Base-by-base conservation (phyloP, 1,284 basidiomycete species). In the Marasmius oreades region DNA sequence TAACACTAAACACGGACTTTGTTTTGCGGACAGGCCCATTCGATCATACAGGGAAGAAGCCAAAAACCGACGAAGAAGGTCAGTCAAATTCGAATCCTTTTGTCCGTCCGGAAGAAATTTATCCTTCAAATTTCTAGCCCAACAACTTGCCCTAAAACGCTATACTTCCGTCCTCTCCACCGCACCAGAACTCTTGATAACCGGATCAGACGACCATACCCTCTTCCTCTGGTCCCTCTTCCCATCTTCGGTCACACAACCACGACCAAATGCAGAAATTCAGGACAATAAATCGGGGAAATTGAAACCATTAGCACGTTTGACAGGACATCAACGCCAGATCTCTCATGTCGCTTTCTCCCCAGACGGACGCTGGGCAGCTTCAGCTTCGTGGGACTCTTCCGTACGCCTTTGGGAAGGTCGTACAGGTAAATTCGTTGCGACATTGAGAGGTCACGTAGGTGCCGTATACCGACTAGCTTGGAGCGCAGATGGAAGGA, bases 271-370 rank as follows among this genome's bases (percentile, higher is more conserved):
- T 5, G 16, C 52, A 5, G 23, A 43, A 6, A 24, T 28, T 39
- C 26, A 23, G 8, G 11, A 36, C 8, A 37, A 34, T 2, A 69
- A 67, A 12, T 69, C 69, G 23, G 75, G 78, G 14, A 85, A 85
- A 69, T 88, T 89, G 62, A 98, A 98, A 68, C 93, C 95, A 1
- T 62, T 96, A 12, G 84, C 92, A 2, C 82, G 95, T 18, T 76
- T 99, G 12, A 96, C 93, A 0, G 96, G 96, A 0, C 96, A 99
- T 72, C 95, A 98, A 69, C 88, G 95, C 54, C 95, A 98, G 69
- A 88, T 98, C 48, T 90, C 93, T 54, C 96, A 99, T 68, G 96
- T 98, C 52, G 88, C 86, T 1, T 99, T 99, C 72, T 95, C 92
- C 34, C 95, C 97, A 0, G 95, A 99, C 71, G 95, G 95, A 1